phyloP scores from a whole-genome alignment of 768 basidiomycete genomes.

The Leccinum uliginosum region DNA sequence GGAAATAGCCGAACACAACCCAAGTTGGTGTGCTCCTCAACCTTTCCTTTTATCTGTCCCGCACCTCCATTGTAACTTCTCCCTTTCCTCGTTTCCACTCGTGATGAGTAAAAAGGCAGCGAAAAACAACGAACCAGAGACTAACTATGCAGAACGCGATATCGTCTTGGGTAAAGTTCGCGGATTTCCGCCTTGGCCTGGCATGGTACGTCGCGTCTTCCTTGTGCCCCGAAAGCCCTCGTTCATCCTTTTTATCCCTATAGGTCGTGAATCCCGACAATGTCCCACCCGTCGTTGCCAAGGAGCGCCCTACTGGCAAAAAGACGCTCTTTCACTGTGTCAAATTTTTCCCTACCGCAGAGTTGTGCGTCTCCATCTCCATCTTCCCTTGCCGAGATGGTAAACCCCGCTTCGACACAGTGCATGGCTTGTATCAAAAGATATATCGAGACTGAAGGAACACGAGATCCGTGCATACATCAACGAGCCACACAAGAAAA shows the following conservation, averaged over 20 bases:
- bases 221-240: constrained; percentile 9
- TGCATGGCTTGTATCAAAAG: constrained; percentile 79
- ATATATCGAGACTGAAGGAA: constrained; percentile 71
- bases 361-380: constrained; percentile 65
- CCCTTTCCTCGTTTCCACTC: constrained; percentile 11
- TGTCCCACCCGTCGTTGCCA: constrained; percentile 57
- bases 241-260: constrained; percentile 9
- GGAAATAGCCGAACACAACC: constrained; percentile 39
- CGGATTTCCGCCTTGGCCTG: constrained; percentile 95
- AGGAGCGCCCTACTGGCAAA: constrained; percentile 69
- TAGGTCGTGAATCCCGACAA: constrained; percentile 78
- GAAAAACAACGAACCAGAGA: constrained; percentile 36
- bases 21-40: constrained; percentile 38
- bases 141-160: constrained; percentile 68
- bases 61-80: constrained; percentile 22
- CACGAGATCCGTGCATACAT: constrained; percentile 86
- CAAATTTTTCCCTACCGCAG: constrained; percentile 90
- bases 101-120: constrained; percentile 51
- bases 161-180: constrained; percentile 90
- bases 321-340: constrained; percentile 70
- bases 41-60: constrained; percentile 37
- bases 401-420: constrained; percentile 37
- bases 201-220: constrained; percentile 62
- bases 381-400: constrained; percentile 8
- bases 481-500: constrained; percentile 70